Evolutionary conservation across 177 flowering plant genomes (phyloP), one percentile per base, ranked within the genome.

Genomic region (Vitis hybrid): DNA sequence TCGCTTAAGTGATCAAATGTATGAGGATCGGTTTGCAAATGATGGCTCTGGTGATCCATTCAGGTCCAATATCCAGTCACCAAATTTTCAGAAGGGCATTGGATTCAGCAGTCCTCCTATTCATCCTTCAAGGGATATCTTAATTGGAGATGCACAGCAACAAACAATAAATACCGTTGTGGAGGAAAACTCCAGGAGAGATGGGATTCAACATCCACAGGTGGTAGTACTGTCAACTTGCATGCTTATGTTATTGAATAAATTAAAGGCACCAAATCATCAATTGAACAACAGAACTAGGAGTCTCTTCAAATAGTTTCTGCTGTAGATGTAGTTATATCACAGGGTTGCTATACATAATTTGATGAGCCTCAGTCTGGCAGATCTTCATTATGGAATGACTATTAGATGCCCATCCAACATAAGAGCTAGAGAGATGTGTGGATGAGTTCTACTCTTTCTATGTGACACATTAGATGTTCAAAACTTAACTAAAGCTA

Each of bases 21-120:
- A 49, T 34, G 96, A 91, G 73, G 97, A 88, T 52, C 81, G 87
- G 63, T 91, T 91, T 83, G 86, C 90, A 56, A 90, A 85, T 75
- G 98, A 90, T 75, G 87, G 89, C 50, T 88, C 88, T 71, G 79
- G 93, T 65, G 95, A 90, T 77, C 86, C 85, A 50, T 85, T 83
- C 74, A 84, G 88, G 74, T 83, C 84, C 65, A 87, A 67, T 68
- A 69, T 74, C 2, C 84, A 79, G 70, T 91, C 93, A 10, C 98
- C 99, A n/a, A 84, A 72, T 81, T 86, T 81, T 78, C 89, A 81
- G 73, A 83, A 77, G 71, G 90, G 81, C 14, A 15, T 19, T 65
- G 89, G 84, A 60, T 80, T 75, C 63, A 75, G 81, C 74, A 93
- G 91, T 73, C 90, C 92, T 61, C 73, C 83, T 19, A 39, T 61